Conservation (phyloP, 2,329 filamentous ascomycete genomes). For the Microdochium nivale region DNA sequence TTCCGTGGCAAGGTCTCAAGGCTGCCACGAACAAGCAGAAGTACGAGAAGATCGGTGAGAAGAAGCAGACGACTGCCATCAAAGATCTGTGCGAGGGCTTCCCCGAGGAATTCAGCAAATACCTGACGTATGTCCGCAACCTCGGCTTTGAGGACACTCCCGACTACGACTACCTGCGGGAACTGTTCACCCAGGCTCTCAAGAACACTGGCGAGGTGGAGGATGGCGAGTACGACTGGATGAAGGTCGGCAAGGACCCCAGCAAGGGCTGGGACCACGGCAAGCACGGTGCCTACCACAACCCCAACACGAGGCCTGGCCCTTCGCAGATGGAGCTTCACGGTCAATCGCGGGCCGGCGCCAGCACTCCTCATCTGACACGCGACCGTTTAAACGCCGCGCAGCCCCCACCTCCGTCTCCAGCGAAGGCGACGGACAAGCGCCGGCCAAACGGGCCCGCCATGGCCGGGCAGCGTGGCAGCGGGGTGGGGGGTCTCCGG, state of each 20-base stretch:
- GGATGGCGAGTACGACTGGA: conserved; percentile 99
- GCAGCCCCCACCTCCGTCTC: conserved; percentile 81
- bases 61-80: conserved; percentile 97
- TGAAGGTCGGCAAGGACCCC: conserved; percentile 79
- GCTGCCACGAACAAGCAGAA: conserved; percentile 85
- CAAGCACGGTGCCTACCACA: conserved; percentile 58
- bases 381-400: conserved; percentile 88
- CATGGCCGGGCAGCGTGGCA: conserved; percentile 67
- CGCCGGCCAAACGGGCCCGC: conserved; percentile 72
- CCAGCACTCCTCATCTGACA: conserved; percentile 62
- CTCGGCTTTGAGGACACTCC: conserved; percentile 97
- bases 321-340: conserved; percentile 80
- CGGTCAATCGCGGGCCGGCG: conserved; percentile 58
- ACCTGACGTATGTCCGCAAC: conserved; percentile 93
- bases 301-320: conserved; percentile 69
- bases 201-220: conserved; percentile 93
- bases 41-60: conserved; percentile 99
- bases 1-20: conserved; percentile 67
- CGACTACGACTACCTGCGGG: conserved; percentile 95
- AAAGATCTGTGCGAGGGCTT: conserved; percentile 96
- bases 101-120: conserved; percentile 96
- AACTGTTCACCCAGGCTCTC: conserved; percentile 90
- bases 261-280: conserved; percentile 84
- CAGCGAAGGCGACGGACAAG: conserved; percentile 73
- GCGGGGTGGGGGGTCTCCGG: conserved; percentile 62